Evolutionary conservation across 2,329 filamentous ascomycete species (phyloP), one percentile per base, ranked within the genome.

Genomic region (Cadophora gregata): DNA sequence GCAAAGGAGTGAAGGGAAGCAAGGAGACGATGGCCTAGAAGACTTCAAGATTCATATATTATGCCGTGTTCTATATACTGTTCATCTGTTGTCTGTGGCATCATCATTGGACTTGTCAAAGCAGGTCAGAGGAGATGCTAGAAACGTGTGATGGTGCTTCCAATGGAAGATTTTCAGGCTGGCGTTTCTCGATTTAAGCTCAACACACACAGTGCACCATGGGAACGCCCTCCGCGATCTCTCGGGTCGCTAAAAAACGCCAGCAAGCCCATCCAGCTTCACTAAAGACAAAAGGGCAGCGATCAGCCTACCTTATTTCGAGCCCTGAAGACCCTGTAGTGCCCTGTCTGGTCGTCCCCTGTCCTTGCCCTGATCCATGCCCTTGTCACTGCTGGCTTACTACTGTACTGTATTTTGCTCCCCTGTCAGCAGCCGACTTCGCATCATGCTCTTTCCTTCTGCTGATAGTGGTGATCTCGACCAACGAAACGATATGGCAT

Each of bases 301-400:
- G 70, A 72, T 72, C 67, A 68, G 47, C 70, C 59, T 69, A 70
- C 68, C 70, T 71, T 71, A 71, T 70, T 67, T 70, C 51, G 48
- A 53, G 60, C 63, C 64, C 62, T 59, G 45, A 16, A 51, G 27
- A 29, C 60, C 36, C n/a, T 55, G 55, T 24, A 25, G 19, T 59
- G 24, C 33, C 21, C 33, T 56, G 50, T 58, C 45, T 63, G 36
- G 51, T 63, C 51, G 29, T 36, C 16, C 50, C 36, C 36, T 33
- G 56, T 45, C 38, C 51, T 31, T 25, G 50, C 12, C 45, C 60
- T n/a, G 16, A 33, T 53, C 29, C 45, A 14, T 19, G 42, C 27
- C n/a, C n/a, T n/a, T n/a, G n/a, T 31, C 27, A 14, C 47, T 56
- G 25, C 12, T 53, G 19, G 31, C 50, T 53, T 8, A 53, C 27